phyloP scores from a whole-genome alignment of 2,329 filamentous ascomycete genomes.

The Rutstroemia sp. region DNA sequence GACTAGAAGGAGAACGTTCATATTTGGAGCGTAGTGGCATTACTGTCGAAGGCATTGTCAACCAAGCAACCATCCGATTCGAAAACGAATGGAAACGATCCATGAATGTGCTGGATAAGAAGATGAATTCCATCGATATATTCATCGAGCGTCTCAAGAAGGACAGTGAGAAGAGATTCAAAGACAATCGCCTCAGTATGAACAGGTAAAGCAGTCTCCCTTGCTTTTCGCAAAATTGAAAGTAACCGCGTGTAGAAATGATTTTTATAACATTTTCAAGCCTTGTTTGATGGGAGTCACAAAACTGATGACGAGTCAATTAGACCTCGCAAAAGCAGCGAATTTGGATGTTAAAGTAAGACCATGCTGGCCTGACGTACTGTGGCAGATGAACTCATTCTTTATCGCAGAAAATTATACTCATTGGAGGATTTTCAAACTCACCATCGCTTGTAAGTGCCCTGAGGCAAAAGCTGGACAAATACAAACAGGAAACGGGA shows the following conservation, averaged over 20 bases:
- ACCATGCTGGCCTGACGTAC: background rate
- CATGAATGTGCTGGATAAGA: background rate
- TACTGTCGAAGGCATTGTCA: constrained; percentile 9
- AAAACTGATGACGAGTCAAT: background rate
- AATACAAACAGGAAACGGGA: background rate
- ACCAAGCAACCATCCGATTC: constrained; percentile 9
- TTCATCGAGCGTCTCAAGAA: background rate
- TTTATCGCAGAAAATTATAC: background rate
- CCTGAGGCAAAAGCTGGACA: background rate
- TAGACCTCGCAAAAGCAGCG: background rate
- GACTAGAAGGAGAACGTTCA: constrained; percentile 7
- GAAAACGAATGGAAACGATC: constrained; percentile 11
- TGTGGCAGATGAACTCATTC: background rate
- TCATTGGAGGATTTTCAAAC: constrained; percentile 1
- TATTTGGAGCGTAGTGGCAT: constrained; percentile 8
- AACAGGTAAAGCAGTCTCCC: background rate
- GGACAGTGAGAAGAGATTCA: background rate
- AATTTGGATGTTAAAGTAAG: background rate
- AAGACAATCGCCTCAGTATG: background rate
- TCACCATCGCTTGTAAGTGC: background rate
- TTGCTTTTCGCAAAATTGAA: background rate
- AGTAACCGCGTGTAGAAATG: background rate
- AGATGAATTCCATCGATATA: background rate
- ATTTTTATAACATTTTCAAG: background rate
- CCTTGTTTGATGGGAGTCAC: background rate